phyloP scores from a whole-genome alignment of 139 green algal species.

The Coelastrella sp. region DNA sequence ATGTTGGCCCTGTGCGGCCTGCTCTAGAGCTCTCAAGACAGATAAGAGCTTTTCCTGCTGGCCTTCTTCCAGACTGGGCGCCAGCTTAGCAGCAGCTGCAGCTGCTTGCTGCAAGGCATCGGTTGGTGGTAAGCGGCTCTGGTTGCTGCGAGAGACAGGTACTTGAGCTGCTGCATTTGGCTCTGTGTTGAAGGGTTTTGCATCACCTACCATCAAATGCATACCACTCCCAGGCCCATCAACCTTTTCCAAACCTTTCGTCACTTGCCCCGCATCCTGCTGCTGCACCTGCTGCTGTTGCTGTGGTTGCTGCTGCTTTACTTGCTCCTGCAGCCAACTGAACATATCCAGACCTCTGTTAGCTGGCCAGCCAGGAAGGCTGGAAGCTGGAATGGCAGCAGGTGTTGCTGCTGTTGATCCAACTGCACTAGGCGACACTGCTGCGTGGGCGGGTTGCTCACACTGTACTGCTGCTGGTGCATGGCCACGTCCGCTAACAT shows the following conservation, averaged over 20 bases:
- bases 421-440: neutral
- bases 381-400: neutral
- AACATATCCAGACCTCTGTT: neutral
- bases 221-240: too few species aligned
- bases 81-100: neutral
- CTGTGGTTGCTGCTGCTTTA: conserved; percentile 1
- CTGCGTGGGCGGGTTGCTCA: too few species aligned
- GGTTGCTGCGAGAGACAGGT: too few species aligned
- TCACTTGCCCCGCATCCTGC: too few species aligned
- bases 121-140: too few species aligned
- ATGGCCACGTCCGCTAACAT: too few species aligned
- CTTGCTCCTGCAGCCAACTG: neutral
- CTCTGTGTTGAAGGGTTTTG: too few species aligned
- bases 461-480: too few species aligned
- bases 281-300: conserved; percentile 20
- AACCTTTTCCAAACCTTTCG: too few species aligned
- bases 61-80: neutral
- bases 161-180: too few species aligned
- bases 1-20: neutral
- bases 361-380: neutral
- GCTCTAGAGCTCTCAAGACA: neutral
- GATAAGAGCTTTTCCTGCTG: neutral
- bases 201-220: too few species aligned
- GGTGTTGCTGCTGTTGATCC: neutral
- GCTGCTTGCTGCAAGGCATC: neutral